Base-by-base conservation (phyloP, 805 yeast species). In the Starmerella lactis-condensi region DNA sequence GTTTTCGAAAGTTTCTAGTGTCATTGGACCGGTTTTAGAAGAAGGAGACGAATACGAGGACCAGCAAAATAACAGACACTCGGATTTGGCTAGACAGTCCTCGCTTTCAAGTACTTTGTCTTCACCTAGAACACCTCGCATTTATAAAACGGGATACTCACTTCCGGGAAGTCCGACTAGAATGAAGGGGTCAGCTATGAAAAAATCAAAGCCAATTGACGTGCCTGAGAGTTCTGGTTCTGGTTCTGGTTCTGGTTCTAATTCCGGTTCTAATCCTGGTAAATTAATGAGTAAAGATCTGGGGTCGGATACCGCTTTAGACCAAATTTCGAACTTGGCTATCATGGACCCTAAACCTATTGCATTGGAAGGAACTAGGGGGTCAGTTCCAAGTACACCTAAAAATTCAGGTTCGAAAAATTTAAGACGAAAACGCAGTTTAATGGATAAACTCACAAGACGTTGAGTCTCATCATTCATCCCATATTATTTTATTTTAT, bases 11-110 rank as follows among this genome's bases (percentile, higher is more conserved):
- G 26, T 37, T 13, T 24, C 40, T 23, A 21, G 41, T 30, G 23
- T 13, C 9, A 44, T 45, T 31, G 40, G 37, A 17, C 42, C 48
- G 13, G 46, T 45, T 9, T 36, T 30, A n/a, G 50, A 45, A 25
- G 50, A 41, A 24, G 44, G 38, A n/a, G 46, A 38, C 20, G 42
- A 42, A 17, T 32, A 31, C 11, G 32, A 30, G 12, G 36, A 25
- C n/a, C n/a, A n/a, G n/a, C n/a, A n/a, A n/a, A n/a, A n/a, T n/a
- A n/a, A n/a, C n/a, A n/a, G n/a, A n/a, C n/a, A n/a, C n/a, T n/a
- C n/a, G n/a, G n/a, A n/a, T n/a, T n/a, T n/a, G n/a, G n/a, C 21
- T 26, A 9, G 26, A 20, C 6, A 26, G 34, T 22, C 33, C 33
- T 4, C 28, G 33, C 11, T 18, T n/a, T 10, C 33, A 19, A 22